Evolutionary conservation across 768 basidiomycete species (phyloP), one percentile per base, ranked within the genome.

Genomic region (Naganishia antarctica): DNA sequence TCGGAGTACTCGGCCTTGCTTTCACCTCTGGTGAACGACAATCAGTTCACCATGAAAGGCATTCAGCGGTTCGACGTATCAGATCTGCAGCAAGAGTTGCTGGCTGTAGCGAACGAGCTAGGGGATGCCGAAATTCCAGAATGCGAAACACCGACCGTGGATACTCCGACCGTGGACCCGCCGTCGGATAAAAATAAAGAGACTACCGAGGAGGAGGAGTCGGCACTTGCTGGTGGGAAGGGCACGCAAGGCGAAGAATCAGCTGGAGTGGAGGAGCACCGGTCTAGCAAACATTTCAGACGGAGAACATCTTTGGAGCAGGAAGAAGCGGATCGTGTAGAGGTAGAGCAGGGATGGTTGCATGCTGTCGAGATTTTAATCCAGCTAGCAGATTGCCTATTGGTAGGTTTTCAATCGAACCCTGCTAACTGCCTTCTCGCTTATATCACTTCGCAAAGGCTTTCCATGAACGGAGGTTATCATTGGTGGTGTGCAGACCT

Each of bases 321-420:
- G 21, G 53, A 41, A 41, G 53, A 57, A 40, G 53, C 53, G 7
- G 59, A 60, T 60, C 43, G 59, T 23, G 11, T 46, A 12, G 45
- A 44, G 25, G 41, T 60, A 2, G 59, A 60, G 28, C 37, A 25
- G 16, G 59, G 43, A 18, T 60, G 45, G 41, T 29, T 51, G 12
- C 44, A 58, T 32, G 63, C 63, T n/a, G 31, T 64, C 3, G 63
- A 58, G 25, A 21, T 64, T 6, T 23, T 64, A 31, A 64, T 64
- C 40, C 40, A 58, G 11, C 16, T 64, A 12, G 63, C 63, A 15
- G 63, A 64, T n/a, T 32, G 49, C 40, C 21, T 63, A 16, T 44
- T 47, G 43, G 62, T 63, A 26, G 32, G 62, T 53, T 21, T n/a
- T n/a, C n/a, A n/a, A 21, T 43, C 4, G 32, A 5, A 25, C 16